A percentile compares a stretch with the other conserved stretches of the same genome.
phyloP scores from a whole-genome alignment of 805 yeast species.

The Zygotorulaspora sp. region DNA sequence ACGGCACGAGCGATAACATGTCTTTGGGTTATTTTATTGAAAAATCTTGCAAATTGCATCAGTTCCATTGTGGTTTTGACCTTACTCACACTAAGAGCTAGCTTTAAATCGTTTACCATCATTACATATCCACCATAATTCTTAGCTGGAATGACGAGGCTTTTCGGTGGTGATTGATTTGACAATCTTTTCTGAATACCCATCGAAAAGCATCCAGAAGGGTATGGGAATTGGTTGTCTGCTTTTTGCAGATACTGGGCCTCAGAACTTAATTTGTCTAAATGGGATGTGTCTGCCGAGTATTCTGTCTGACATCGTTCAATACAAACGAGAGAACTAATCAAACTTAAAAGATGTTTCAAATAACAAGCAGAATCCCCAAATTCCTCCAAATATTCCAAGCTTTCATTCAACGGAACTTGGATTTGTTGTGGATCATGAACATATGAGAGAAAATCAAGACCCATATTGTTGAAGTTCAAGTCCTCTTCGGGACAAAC shows the following conservation, averaged over 20 bases:
- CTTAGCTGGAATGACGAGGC: conserved; percentile 31
- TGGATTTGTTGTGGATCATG: conserved; percentile 22
- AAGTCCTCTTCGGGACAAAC: conserved; percentile 74
- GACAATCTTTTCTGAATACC: conserved; percentile 46
- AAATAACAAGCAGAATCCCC: conserved; percentile 8
- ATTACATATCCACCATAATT: conserved; percentile 27
- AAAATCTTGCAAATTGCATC: conserved; percentile 33
- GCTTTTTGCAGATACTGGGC: conserved; percentile 5
- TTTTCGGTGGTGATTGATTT: conserved; percentile 45
- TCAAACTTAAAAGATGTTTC: conserved; percentile 30
- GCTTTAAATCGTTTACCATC: conserved; percentile 39
- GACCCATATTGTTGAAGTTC: conserved; percentile 58
- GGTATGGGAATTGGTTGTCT: conserved; percentile 6
- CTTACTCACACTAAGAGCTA: conserved; percentile 34
- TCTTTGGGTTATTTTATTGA: conserved; percentile 34
- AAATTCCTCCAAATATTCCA: conserved; percentile 19
- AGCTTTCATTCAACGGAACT: conserved; percentile 33
- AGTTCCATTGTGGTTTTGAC: conserved; percentile 33
- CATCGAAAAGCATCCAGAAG: conserved; percentile 41
- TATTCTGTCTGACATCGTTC: conserved; percentile 17
- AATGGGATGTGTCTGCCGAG: conserved; percentile 13
- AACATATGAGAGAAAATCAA: conserved; percentile 37
- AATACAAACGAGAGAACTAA: conserved; percentile 31
- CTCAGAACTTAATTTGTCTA: conserved; percentile 15
- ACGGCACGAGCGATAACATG: conserved; percentile 55